These are phyloP conservation scores for Pythium myriotylum DNA, from an alignment of 352 stramenopile genomes.

Conservation along the genomic window DNA sequence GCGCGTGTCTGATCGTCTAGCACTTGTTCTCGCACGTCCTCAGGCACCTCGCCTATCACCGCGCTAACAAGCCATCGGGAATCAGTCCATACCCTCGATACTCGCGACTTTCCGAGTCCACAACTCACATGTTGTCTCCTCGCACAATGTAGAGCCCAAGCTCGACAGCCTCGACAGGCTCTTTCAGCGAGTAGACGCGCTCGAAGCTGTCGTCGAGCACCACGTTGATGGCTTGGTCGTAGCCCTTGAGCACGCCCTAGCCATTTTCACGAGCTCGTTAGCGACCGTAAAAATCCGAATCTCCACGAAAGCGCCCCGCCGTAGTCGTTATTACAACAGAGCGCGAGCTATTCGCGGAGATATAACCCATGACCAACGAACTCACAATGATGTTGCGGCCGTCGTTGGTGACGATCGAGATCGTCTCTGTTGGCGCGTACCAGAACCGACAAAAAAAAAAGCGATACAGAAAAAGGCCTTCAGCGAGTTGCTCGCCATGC, in stretches of 20 bases:
- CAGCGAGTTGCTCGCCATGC: background rate
- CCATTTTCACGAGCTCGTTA: no score
- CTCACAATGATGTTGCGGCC: conserved; percentile 93
- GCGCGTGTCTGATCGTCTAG: conserved; percentile 89
- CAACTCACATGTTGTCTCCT: conserved; percentile 91
- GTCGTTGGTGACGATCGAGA: conserved; percentile 94
- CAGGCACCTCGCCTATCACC: conserved; percentile 84
- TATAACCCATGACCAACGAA: no score
- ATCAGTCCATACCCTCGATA: no score
- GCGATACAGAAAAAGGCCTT: no score
- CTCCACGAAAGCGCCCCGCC: no score
- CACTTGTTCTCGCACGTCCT: conserved; percentile 88
- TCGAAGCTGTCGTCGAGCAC: conserved; percentile 94
- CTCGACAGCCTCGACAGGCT: conserved; percentile 88
- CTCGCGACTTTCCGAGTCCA: no score
- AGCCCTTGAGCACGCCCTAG: conserved; percentile 88
- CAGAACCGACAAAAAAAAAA: background rate
- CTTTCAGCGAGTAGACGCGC: conserved; percentile 90
- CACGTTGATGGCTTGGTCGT: conserved; percentile 94
- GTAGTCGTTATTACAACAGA: no score
- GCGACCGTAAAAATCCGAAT: no score
- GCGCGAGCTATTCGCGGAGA: no score
- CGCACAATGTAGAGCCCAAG: conserved; percentile 94
- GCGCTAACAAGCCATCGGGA: conserved; percentile 41
- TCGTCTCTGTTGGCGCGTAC: conserved; percentile 54